Evolutionary conservation across 2,329 filamentous ascomycete species (phyloP), one percentile per base, ranked within the genome.

Genomic region (Coniochaeta sp.): DNA sequence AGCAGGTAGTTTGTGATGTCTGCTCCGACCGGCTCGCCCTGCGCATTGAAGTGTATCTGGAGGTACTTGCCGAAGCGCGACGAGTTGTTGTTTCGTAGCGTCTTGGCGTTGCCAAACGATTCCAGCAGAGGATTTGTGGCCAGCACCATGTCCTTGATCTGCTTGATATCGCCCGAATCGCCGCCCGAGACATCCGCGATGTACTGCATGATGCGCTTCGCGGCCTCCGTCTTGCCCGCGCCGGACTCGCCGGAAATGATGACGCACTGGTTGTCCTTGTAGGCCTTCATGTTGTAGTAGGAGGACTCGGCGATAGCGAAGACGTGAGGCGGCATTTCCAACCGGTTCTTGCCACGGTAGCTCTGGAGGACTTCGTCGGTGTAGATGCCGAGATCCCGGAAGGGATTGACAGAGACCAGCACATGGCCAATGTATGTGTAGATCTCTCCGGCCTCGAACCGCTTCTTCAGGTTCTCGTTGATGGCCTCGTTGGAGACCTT

Each of bases 381-480:
- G 78, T 99, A 99, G 78, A 99, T 98, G 60, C 95, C 95, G 79
- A 96, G 82, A 72, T 99, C 95, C 72, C 91, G 88, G 76, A 99
- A 99, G 38, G 95, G 95, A 76, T 99, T 99, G 74, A 99, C 95
- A 42, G 95, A 98, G 68, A 99, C 95, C 83, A 99, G 77, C 76
- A 99, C 95, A 89, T 98, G 93, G 79, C 95, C 95, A 74, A 99
- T 99, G 76, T 99, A 99, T 71, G 95, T 99, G 80, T 99, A 99
- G 74, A 99, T 99, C 78, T 99, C 93, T 74, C 84, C 89, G 81
- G 93, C 93, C 73, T 98, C 91, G 76, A 99, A 99, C 63, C 95
- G 88, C 80, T 98, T 96, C 82, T 97, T 96, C 74, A 99, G 75
- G 75, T 99, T 99, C 61, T 98, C 95, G 79, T 99, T 99, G 81